Evolutionary conservation across 2,329 filamentous ascomycete genomes (phyloP).

Genomic region (Colletotrichum trifolii): DNA sequence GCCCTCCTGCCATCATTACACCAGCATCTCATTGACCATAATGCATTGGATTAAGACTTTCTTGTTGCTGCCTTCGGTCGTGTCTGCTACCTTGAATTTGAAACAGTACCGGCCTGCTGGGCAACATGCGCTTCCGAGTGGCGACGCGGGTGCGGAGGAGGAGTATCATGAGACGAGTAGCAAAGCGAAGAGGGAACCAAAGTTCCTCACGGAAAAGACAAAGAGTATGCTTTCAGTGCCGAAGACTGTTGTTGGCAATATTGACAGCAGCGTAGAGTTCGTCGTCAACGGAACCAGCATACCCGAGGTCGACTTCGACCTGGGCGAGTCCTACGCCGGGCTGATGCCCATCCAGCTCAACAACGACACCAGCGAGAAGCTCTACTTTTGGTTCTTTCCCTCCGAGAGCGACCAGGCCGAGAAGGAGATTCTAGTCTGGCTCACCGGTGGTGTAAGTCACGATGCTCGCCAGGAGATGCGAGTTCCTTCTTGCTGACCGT

Average conservation of each 20-base stretch:
- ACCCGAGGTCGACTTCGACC: slow-evolving; percentile 76
- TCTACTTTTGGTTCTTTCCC: slow-evolving; percentile 78
- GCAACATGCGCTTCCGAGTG: neutral
- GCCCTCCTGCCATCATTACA: neutral
- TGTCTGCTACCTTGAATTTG: slow-evolving; percentile 33
- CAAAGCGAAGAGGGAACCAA: slow-evolving; percentile 40
- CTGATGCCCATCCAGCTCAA: slow-evolving; percentile 64
- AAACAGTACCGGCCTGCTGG: slow-evolving; percentile 27
- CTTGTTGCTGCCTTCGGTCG: slow-evolving; percentile 11
- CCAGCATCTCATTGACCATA: neutral
- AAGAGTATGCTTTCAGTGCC: neutral
- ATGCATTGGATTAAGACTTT: slow-evolving; percentile 22
- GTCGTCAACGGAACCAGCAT: slow-evolving; percentile 72
- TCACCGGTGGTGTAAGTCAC: slow-evolving; percentile 62
- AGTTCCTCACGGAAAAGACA: slow-evolving; percentile 36
- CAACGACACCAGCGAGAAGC: slow-evolving; percentile 57
- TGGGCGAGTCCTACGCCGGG: slow-evolving; percentile 74
- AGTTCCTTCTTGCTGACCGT: accelerated
- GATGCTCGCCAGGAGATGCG: neutral
- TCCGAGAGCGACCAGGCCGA: slow-evolving; percentile 59
- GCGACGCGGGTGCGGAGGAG: neutral
- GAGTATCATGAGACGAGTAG: neutral
- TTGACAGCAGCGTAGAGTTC: slow-evolving; percentile 58
- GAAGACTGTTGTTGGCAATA: accelerated
- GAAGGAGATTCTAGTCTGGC: slow-evolving; percentile 72